These are phyloP conservation scores for Sporothrix sp. DNA, from an alignment of 2,329 filamentous ascomycete species.

Conservation along the genomic window DNA sequence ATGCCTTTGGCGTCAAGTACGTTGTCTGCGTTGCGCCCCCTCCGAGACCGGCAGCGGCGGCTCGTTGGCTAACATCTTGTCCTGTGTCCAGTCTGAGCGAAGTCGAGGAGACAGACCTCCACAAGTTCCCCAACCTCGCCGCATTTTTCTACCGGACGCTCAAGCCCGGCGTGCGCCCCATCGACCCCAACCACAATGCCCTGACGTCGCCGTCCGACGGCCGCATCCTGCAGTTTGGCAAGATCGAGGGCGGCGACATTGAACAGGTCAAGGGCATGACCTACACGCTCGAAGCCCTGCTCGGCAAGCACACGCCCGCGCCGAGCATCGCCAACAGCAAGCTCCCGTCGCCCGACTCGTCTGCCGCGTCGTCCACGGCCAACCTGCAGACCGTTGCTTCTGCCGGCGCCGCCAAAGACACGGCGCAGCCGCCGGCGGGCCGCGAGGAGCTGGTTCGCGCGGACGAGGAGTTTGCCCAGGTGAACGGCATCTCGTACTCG, in stretches of 20 bases:
- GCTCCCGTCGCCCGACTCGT: constrained; percentile 3
- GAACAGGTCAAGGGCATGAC: constrained; percentile 99
- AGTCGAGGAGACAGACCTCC: constrained; percentile 78
- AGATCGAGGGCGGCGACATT: constrained; percentile 86
- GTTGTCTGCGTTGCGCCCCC: constrained; percentile 20
- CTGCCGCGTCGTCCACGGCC: not conserved
- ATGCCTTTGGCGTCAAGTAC: constrained; percentile 76
- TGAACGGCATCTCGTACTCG: constrained; percentile 93
- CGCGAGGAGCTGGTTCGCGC: constrained; percentile 60
- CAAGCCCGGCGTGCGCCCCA: constrained; percentile 76
- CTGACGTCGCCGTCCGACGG: constrained; percentile 86
- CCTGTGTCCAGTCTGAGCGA: constrained; percentile 56
- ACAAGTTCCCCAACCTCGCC: constrained; percentile 82
- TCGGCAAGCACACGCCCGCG: constrained; percentile 57
- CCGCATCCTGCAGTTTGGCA: constrained; percentile 81
- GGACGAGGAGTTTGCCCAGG: constrained; percentile 84
- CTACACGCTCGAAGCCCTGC: constrained; percentile 85
- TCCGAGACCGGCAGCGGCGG: too few relatives aligned
- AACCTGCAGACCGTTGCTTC: not conserved
- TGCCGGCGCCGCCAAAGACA: not conserved
- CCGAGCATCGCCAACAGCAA: constrained; percentile 38
- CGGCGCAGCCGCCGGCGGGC: constrained; percentile 27
- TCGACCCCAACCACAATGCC: constrained; percentile 72
- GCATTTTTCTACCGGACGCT: constrained; percentile 95
- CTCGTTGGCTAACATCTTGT: too few relatives aligned